These are phyloP conservation scores for Alternaria sp. DNA, from an alignment of 2,329 filamentous ascomycete species.

Conservation along the genomic window DNA sequence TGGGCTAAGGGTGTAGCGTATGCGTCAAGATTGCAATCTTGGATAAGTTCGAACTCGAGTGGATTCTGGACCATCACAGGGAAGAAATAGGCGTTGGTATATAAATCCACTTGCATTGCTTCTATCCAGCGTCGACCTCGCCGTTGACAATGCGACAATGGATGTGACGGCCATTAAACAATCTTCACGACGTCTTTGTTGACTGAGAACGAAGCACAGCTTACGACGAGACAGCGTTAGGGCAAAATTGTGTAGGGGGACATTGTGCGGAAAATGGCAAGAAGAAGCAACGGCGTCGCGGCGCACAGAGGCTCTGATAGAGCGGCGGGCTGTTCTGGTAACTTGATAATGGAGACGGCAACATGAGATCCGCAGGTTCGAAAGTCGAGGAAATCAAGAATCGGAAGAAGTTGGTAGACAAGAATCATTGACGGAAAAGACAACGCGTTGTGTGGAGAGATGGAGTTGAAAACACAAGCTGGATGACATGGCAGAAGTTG, in stretches of 20 bases:
- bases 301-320: fast-evolving
- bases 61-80: background rate
- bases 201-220: too few relatives aligned
- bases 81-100: fast-evolving
- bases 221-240: background rate
- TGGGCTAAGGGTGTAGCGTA: background rate
- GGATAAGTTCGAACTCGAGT: too few relatives aligned
- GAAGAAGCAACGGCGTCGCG: background rate
- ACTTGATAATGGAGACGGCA: too few relatives aligned
- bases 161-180: background rate
- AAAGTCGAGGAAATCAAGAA: background rate
- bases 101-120: background rate
- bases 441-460: too few relatives aligned
- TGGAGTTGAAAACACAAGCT: background rate
- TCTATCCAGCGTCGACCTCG: fast-evolving
- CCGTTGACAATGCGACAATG: background rate
- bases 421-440: background rate
- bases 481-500: background rate
- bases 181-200: background rate
- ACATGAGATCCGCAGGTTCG: background rate
- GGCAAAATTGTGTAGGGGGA: fast-evolving
- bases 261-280: background rate
- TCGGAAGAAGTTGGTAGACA: background rate
- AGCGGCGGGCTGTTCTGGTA: background rate
- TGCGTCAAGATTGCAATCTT: background rate